These are phyloP conservation scores for Lichtheimia corymbifera DNA, from an alignment of 371 early-diverging fungal genomes.

Conservation along the genomic window DNA sequence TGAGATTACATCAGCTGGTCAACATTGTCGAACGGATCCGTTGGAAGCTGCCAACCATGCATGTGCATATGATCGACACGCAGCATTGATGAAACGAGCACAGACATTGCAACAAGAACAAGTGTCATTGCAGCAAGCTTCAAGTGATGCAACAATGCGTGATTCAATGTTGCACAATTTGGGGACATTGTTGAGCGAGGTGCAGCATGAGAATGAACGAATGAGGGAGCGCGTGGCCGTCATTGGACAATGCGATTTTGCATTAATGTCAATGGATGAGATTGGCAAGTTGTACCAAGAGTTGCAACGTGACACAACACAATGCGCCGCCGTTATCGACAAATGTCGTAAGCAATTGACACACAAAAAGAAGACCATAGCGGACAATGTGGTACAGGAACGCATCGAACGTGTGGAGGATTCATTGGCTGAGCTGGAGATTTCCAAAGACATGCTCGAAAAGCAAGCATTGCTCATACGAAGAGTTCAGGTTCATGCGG, in stretches of 20 bases:
- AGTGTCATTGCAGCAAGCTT: constrained; percentile 23
- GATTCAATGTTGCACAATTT: constrained; percentile 27
- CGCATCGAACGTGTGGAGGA: constrained; percentile 24
- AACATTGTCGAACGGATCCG: constrained; percentile 29
- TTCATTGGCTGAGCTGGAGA: constrained; percentile 26
- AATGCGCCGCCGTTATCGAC: too few species aligned
- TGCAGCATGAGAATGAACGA: constrained; percentile 29
- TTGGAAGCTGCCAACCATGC: constrained; percentile 46
- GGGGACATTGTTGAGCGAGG: constrained; percentile 18
- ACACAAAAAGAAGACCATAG: constrained; percentile 16
- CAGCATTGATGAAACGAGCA: constrained; percentile 17
- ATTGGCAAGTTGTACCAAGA: constrained; percentile 23
- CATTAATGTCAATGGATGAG: constrained; percentile 13
- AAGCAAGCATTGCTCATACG: constrained; percentile 43
- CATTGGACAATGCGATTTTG: constrained; percentile 24
- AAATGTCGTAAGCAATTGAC: constrained; percentile 18
- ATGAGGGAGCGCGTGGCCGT: constrained; percentile 27
- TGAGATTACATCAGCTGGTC: constrained; percentile 22
- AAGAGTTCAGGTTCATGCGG: constrained; percentile 39
- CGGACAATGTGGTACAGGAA: constrained; percentile 19
- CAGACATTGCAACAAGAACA: constrained; percentile 16
- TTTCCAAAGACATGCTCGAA: constrained; percentile 22
- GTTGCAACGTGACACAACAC: constrained; percentile 5
- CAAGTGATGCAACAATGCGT: constrained; percentile 29
- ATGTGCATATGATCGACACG: constrained; percentile 39